phyloP scores from a whole-genome alignment of 139 green algal genomes.

The Pseudopediastrum boryanum region DNA sequence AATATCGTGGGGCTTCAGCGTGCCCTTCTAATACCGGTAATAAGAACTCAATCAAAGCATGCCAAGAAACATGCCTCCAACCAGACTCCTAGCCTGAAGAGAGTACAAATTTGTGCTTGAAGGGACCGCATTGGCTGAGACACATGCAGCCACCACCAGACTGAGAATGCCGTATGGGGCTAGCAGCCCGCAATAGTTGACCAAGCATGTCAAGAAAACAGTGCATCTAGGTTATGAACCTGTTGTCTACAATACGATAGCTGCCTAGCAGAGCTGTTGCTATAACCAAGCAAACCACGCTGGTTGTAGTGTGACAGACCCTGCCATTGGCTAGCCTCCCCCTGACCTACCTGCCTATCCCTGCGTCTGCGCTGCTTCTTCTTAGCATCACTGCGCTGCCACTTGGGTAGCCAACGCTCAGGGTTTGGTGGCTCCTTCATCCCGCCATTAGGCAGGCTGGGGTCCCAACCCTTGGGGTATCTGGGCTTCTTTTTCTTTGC shows the following conservation, averaged over 20 bases:
- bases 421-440: conserved; percentile 81
- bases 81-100: too few species aligned
- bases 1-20: too few species aligned
- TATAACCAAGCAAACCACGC: too few species aligned
- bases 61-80: too few species aligned
- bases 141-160: too few species aligned
- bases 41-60: too few species aligned
- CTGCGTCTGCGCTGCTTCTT: conserved; percentile 53
- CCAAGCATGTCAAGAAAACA: too few species aligned
- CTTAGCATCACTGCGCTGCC: conserved; percentile 86
- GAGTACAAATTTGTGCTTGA: too few species aligned
- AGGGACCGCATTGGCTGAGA: too few species aligned
- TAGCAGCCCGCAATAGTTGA: too few species aligned
- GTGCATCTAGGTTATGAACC: not conserved
- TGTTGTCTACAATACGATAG: not conserved
- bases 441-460: conserved; percentile 72
- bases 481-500: conserved; percentile 67
- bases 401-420: conserved; percentile 96
- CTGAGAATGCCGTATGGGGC: too few species aligned
- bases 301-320: not conserved
- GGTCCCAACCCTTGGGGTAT: conserved; percentile 88
- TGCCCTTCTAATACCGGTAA: too few species aligned
- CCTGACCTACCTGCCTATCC: conserved; percentile 71
- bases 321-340: not conserved
- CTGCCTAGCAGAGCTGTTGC: not conserved